A percentile compares a stretch with the other conserved stretches of the same genome.
Conservation (phyloP, 192 early-diverging fungal species). For the Backusella morwellensis region DNA sequence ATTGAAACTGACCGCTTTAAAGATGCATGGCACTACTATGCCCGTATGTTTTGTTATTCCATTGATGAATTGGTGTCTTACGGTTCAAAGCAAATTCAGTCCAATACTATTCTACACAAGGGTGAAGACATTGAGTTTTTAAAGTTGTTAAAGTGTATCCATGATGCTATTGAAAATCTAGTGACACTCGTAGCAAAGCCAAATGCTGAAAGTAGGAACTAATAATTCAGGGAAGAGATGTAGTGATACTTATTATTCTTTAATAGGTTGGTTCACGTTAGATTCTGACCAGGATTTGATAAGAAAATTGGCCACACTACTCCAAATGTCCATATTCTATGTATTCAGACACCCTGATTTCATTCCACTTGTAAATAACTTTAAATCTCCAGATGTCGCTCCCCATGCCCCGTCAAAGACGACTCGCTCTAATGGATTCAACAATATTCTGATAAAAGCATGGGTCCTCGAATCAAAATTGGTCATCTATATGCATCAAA, state of each 20-base stretch:
- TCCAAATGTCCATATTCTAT: slow-evolving; percentile 27
- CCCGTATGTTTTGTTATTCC: slow-evolving; percentile 34
- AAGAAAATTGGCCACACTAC: slow-evolving; percentile 1
- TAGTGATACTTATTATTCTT: background rate
- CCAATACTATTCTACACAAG: slow-evolving; percentile 20
- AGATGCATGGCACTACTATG: slow-evolving; percentile 39
- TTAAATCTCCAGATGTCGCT: slow-evolving; percentile 12
- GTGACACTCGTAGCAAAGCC: background rate
- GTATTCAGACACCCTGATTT: slow-evolving; percentile 36
- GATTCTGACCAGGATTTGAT: background rate
- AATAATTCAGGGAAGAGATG: background rate
- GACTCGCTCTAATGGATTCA: slow-evolving; percentile 21
- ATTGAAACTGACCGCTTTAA: slow-evolving; percentile 21
- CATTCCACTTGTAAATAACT: slow-evolving; percentile 35
- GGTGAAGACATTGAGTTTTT: slow-evolving; percentile 40
- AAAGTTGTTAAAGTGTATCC: slow-evolving; percentile 29
- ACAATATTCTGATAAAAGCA: slow-evolving; percentile 16
- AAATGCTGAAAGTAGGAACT: slow-evolving; percentile 3
- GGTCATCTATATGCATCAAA: background rate
- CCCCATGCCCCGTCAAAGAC: slow-evolving; percentile 23
- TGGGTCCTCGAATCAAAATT: slow-evolving; percentile 23
- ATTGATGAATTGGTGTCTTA: slow-evolving; percentile 32
- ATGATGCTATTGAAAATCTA: slow-evolving; percentile 21
- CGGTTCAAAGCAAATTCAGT: background rate
- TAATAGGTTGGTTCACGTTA: slow-evolving; percentile 7